These are phyloP conservation scores for Solidago caesia DNA, from an alignment of 129 eudicot genomes.

Conservation along the genomic window DNA sequence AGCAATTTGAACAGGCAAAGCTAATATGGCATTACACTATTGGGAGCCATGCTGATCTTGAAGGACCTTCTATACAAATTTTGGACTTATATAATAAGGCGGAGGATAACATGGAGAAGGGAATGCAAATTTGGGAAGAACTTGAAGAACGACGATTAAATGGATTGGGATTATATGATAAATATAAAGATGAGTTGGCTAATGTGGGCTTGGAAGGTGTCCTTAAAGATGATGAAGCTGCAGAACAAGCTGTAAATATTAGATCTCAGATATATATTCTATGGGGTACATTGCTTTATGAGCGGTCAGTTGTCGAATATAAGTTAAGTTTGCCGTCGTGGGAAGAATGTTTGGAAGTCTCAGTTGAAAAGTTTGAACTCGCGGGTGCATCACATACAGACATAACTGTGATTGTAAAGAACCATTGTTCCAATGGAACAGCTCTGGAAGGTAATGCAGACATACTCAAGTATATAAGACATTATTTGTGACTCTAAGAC, in stretches of 20 bases:
- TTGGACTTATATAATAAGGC: conserved; percentile 77
- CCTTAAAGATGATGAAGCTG: conserved; percentile 63
- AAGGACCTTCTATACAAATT: conserved; percentile 41
- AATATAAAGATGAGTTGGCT: conserved; percentile 47
- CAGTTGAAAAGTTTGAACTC: conserved; percentile 90
- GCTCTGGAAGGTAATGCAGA: conserved; percentile 58
- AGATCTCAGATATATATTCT: conserved; percentile 79
- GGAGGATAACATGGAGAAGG: conserved; percentile 90
- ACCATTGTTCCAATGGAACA: conserved; percentile 78
- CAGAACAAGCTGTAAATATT: conserved; percentile 57
- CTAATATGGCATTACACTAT: conserved; percentile 67
- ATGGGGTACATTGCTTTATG: conserved; percentile 94
- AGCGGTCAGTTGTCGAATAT: conserved; percentile 82
- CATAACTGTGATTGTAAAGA: conserved; percentile 87
- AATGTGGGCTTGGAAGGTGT: conserved; percentile 68
- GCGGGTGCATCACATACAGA: conserved; percentile 87
- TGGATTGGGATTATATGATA: conserved; percentile 64
- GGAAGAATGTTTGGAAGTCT: conserved; percentile 97
- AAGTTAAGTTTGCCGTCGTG: conserved; percentile 71
- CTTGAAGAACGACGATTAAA: conserved; percentile 74
- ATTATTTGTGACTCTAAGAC: not conserved
- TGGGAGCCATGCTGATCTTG: conserved; percentile 49
- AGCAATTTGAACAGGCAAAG: conserved; percentile 83
- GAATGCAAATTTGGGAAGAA: conserved; percentile 98
- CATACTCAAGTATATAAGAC: not conserved